These are phyloP conservation scores for Populus hybrid DNA, from an alignment of 441 rosid species.

Conservation along the genomic window DNA sequence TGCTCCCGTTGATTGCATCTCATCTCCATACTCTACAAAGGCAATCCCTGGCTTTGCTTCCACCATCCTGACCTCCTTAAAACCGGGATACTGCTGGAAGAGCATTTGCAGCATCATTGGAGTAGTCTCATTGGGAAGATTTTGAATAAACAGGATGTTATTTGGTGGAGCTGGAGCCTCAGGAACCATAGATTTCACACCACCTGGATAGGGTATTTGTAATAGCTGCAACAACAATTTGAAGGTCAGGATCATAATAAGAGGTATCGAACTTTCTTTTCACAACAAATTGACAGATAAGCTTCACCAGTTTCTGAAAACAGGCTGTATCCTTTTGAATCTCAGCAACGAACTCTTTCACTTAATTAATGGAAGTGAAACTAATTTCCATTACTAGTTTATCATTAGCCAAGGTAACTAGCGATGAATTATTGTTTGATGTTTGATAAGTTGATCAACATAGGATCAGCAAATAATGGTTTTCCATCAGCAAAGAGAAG, in stretches of 20 bases:
- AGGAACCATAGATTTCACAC: slow-evolving; percentile 57
- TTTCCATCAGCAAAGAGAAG: background rate
- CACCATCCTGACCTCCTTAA: slow-evolving; percentile 95
- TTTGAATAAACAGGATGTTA: slow-evolving; percentile 87
- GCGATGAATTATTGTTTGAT: background rate
- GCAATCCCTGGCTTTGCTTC: slow-evolving; percentile 98
- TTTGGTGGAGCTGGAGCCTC: slow-evolving; percentile 97
- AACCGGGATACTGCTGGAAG: slow-evolving; percentile 70
- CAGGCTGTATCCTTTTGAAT: background rate
- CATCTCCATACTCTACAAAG: slow-evolving; percentile 82
- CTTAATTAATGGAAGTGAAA: background rate
- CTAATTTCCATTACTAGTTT: background rate
- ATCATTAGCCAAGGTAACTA: background rate
- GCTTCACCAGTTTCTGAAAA: background rate
- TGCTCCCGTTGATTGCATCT: slow-evolving; percentile 84
- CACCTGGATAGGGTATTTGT: slow-evolving; percentile 82
- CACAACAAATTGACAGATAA: background rate
- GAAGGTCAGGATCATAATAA: background rate
- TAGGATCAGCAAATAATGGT: background rate
- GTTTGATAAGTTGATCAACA: background rate
- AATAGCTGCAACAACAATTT: slow-evolving; percentile 57
- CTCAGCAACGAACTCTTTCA: background rate
- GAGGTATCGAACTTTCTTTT: background rate
- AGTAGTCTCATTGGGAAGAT: slow-evolving; percentile 82
- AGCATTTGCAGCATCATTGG: slow-evolving; percentile 81